Evolutionary conservation across 495 filamentous ascomycete genomes (phyloP), one percentile per base, ranked within the genome.

Genomic region (Penicillium waksmanii): DNA sequence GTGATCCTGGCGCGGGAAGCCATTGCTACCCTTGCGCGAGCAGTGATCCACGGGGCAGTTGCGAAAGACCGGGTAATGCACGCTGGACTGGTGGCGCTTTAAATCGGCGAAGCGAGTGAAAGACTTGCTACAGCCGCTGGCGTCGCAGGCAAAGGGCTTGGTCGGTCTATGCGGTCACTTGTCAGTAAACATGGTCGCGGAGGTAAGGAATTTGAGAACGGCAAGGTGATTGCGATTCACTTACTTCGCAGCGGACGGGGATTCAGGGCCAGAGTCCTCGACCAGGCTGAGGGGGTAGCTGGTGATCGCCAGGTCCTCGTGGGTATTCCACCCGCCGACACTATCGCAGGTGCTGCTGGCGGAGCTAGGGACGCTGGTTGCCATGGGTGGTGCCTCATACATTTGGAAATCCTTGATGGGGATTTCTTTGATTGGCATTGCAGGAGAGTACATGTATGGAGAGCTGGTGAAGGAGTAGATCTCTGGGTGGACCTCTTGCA

Each of bases 1-100:
- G 62, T 97, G 96, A 73, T 96, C 93, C 55, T 88, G 85, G 2
- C 93, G 85, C 15, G 90, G 89, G 70, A 97, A 97, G 2, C 91
- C 91, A 62, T 88, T 84, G 66, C 83, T 86, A 1, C 81, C 82
- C 68, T 89, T 88, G 13, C 92, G 87, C 66, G 92, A 91, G 79
- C 93, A 97, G 69, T 87, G 84, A n/a, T 73, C 64, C 57, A 90
- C 84, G 0, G 92, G 91, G 62, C 93, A 97, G 70, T 88, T 84
- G 46, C 91, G 82, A 48, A 85, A 83, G 53, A 91, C 85, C 10
- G 77, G 77, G 53, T 75, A 73, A 63, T 87, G 84, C 10, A 81
- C 78, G 55, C 76, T 81, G 13, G 74, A 68, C 55, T 80, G 72
- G 60, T 87, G 84, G 12, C 84, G 79, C 60, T 82, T 79, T 23